Evolutionary conservation across 192 early-diverging fungal genomes (phyloP).

Genomic region (Dimargaris cristalligena): DNA sequence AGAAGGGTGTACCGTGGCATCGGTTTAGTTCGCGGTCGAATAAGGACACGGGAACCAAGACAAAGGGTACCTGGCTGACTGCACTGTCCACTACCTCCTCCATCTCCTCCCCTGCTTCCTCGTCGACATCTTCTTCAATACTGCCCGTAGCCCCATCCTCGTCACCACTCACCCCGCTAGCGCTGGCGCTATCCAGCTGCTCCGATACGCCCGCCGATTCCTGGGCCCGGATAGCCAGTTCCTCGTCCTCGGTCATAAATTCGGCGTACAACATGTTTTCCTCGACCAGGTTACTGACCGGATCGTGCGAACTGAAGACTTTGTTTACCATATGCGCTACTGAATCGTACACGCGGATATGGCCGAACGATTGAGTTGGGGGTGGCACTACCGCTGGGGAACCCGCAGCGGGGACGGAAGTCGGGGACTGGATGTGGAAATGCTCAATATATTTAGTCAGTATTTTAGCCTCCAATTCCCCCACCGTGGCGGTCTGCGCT

Average conservation of each 20-base stretch:
- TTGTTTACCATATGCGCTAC: constrained; percentile 25
- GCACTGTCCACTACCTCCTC: too few species aligned
- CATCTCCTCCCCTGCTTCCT: constrained; percentile 20
- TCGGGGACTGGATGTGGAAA: constrained; percentile 16
- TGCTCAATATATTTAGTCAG: constrained; percentile 28
- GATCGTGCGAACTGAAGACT: constrained; percentile 26
- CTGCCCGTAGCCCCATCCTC: not conserved
- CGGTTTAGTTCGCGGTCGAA: constrained; percentile 49
- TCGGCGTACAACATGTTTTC: constrained; percentile 39
- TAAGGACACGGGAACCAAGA: constrained; percentile 53
- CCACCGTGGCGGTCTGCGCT: constrained; percentile 34
- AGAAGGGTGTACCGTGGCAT: constrained; percentile 72
- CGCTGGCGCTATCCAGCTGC: too few species aligned
- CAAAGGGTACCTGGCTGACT: too few species aligned
- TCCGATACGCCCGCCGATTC: too few species aligned
- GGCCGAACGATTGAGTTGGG: too few species aligned
- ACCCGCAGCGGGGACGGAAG: too few species aligned
- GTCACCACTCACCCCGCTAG: too few species aligned
- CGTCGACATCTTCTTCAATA: constrained; percentile 18
- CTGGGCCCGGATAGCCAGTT: too few species aligned
- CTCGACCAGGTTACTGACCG: constrained; percentile 27
- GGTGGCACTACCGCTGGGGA: too few species aligned
- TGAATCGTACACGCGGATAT: constrained; percentile 44
- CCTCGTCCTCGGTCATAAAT: too few species aligned
- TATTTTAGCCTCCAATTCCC: constrained; percentile 30